Evolutionary conservation across 805 yeast species (phyloP).

Genomic region (Candida maltosa): DNA sequence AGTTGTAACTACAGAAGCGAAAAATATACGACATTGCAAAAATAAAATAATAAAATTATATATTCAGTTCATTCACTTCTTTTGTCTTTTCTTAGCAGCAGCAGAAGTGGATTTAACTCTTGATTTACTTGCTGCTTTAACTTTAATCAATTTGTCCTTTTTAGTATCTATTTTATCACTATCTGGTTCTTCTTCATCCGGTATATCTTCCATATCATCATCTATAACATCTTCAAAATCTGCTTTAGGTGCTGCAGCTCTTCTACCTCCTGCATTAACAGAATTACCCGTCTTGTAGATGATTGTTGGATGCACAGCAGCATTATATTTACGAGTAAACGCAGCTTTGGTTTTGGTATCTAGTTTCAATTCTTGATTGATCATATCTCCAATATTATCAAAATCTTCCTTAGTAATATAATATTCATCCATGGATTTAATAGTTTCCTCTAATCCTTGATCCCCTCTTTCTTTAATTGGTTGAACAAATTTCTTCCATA

Average conservation of each 20-base stretch:
- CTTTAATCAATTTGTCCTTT: conserved; percentile 64
- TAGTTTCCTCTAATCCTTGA: conserved; percentile 63
- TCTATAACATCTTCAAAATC: conserved; percentile 72
- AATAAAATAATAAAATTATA: too few relatives aligned
- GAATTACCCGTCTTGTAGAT: conserved; percentile 72
- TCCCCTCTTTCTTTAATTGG: conserved; percentile 58
- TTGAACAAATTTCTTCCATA: conserved; percentile 51
- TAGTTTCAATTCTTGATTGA: conserved; percentile 54
- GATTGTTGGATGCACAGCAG: conserved; percentile 76
- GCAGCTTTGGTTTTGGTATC: conserved; percentile 75
- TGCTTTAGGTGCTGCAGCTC: conserved; percentile 40
- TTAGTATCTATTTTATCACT: conserved; percentile 47
- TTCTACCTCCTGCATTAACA: conserved; percentile 26
- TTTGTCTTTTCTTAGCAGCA: conserved; percentile 4
- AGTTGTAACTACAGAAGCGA: too few relatives aligned
- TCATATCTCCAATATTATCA: conserved; percentile 82
- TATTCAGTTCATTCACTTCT: background rate
- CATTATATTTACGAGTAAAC: conserved; percentile 83
- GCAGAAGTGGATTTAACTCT: conserved; percentile 7
- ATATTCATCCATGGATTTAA: conserved; percentile 78
- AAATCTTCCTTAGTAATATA: conserved; percentile 88
- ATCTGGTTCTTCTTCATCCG: conserved; percentile 40
- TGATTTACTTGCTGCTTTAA: too few relatives aligned
- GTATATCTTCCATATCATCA: conserved; percentile 44
- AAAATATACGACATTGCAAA: too few relatives aligned